Evolutionary conservation across 441 rosid species (phyloP), one percentile per base, ranked within the genome.

Genomic region (Adansonia madagascariensis): DNA sequence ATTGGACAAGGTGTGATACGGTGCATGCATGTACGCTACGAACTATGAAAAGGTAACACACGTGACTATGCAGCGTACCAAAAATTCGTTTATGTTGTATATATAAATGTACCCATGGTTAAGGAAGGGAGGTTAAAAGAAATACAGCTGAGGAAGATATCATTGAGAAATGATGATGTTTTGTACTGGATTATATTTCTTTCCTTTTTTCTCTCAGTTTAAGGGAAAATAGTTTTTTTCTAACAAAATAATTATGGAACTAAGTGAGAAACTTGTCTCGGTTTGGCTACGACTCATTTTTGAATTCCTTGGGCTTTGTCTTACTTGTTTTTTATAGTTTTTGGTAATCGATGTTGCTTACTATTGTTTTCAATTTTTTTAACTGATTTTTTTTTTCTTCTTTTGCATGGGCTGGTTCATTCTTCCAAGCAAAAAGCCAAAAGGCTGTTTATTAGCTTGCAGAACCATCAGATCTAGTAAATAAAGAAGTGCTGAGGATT

Each of bases 91-190:
- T 31, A 31, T 31, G 35, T 31, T 31, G 35, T 31, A 31, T 2
- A 31, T 31, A 31, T 31, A 31, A 31, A 31, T 31, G 35, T 31
- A 31, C 35, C 35, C 84, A 83, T 84, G 93, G 91, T 90, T 70
- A 78, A 31, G 53, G 41, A 74, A 63, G 78, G 46, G 50, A 64
- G 77, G 86, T 77, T 80, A 35, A 73, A 61, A 67, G 77, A 63
- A 84, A 74, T 80, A 77, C 80, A 78, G 65, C 81, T 80, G 89
- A 64, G 74, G 79, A 80, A 80, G 79, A 82, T 90, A 94, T 94
- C 93, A 94, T 94, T 90, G 93, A 87, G 89, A 88, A 91, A 94
- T 94, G 95, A 94, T 94, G 41, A 85, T 88, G 91, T 88, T 82
- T 79, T 86, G 94, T 91, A 89, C 90, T 89, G 44, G 53, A 31